phyloP scores from a whole-genome alignment of 345 rosid genomes.

The Litchi chinensis region DNA sequence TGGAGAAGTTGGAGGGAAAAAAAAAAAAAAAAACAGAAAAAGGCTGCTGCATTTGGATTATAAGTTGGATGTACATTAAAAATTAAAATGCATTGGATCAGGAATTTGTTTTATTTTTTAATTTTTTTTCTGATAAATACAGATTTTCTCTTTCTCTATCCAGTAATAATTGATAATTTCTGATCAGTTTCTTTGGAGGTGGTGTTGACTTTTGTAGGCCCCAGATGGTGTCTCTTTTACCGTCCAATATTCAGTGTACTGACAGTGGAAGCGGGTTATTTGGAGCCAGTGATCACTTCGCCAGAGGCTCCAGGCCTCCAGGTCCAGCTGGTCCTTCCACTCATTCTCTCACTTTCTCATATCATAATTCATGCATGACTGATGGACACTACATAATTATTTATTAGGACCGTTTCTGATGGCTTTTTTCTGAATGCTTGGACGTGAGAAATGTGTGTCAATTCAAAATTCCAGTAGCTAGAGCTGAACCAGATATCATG shows the following conservation, averaged over 20 bases:
- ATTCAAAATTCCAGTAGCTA: neutral
- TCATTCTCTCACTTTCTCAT: constrained; percentile 5
- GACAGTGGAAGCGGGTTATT: neutral
- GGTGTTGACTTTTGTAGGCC: neutral
- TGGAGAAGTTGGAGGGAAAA: neutral
- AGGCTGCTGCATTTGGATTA: constrained; percentile 6
- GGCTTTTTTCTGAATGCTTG: neutral
- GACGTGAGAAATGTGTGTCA: neutral
- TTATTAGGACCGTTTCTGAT: neutral
- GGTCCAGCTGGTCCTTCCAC: neutral
- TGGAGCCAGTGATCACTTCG: neutral
- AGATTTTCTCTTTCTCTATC: neutral
- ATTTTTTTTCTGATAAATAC: neutral
- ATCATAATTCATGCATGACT: neutral
- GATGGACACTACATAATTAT: neutral
- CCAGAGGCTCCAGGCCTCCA: constrained; percentile 1
- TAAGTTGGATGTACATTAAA: constrained; percentile 11
- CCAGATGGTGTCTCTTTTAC: neutral
- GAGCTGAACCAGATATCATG: no score
- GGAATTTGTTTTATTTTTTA: neutral
- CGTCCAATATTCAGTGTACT: neutral
- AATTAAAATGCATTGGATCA: constrained; percentile 10
- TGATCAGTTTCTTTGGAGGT: neutral
- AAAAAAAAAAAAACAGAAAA: constrained; percentile 12
- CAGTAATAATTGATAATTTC: neutral